Conservation (phyloP, 129 eudicot genomes). For the Centella asiatica region DNA sequence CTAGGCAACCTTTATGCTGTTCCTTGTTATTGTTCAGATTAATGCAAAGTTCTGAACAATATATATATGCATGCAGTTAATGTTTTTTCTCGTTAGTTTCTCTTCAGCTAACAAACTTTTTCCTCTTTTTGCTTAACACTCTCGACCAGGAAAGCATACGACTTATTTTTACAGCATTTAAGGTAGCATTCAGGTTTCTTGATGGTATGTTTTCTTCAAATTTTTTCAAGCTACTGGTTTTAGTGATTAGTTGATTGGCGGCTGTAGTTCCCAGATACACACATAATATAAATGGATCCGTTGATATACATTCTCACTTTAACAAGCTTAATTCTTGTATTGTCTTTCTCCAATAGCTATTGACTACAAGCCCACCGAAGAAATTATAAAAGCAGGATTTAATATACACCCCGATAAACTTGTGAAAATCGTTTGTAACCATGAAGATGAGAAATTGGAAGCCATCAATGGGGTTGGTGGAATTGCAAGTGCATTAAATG, state of each 20-base stretch:
- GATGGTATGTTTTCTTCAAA: conserved; percentile 32
- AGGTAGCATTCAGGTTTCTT: conserved; percentile 61
- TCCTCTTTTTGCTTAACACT: neutral
- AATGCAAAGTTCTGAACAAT: neutral
- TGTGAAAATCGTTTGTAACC: conserved; percentile 54
- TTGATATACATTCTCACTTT: neutral
- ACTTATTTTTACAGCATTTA: conserved; percentile 41
- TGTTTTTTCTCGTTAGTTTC: neutral
- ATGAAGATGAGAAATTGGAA: conserved; percentile 35
- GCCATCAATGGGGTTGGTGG: conserved; percentile 59
- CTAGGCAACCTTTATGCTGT: neutral
- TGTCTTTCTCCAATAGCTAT: conserved; percentile 17
- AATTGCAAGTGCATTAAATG: conserved; percentile 42
- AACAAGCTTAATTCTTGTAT: neutral
- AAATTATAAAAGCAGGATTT: conserved; percentile 44
- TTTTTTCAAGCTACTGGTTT: neutral
- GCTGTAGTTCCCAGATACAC: neutral
- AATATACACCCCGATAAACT: conserved; percentile 55
- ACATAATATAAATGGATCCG: neutral
- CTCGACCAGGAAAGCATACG: conserved; percentile 52
- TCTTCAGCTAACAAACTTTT: neutral
- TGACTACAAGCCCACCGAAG: conserved; percentile 33
- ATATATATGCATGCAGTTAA: neutral
- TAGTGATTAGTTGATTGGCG: neutral
- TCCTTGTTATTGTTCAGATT: neutral